Percentiles rank a stretch among this genome's conserved stretches.
Conservation (phyloP, 768 basidiomycete genomes). For the Cantharellus cinnabarinus region DNA sequence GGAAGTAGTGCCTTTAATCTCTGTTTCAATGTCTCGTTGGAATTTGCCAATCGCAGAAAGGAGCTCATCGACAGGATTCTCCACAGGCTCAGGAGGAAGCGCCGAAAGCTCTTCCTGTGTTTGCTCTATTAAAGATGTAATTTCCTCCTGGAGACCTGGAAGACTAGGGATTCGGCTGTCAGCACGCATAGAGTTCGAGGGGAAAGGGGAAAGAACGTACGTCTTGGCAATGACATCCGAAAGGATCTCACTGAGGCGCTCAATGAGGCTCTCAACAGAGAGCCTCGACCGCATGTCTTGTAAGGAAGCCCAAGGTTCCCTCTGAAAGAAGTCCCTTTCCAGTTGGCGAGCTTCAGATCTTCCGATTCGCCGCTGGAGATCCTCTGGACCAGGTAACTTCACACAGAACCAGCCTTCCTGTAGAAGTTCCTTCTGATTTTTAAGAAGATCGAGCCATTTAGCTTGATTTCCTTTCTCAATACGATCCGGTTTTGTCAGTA, state of each 20-base stretch:
- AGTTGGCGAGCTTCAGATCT: conserved; percentile 38
- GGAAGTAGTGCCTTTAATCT: background rate
- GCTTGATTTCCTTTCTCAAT: conserved; percentile 35
- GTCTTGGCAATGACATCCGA: conserved; percentile 35
- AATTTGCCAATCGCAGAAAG: background rate
- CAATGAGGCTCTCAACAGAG: conserved; percentile 20
- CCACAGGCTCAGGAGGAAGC: too few species aligned
- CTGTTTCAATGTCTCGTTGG: background rate
- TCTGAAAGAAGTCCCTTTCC: conserved; percentile 36
- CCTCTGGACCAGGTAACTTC: conserved; percentile 31
- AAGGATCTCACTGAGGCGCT: conserved; percentile 35
- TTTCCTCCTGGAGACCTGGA: background rate
- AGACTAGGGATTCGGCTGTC: too few species aligned
- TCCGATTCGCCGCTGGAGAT: conserved; percentile 29
- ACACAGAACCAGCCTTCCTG: conserved; percentile 41
- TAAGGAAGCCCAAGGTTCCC: conserved; percentile 6
- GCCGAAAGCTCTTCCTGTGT: too few species aligned
- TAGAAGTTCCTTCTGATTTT: conserved; percentile 18
- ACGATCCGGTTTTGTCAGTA: conserved; percentile 55
- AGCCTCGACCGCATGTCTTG: background rate
- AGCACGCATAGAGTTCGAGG: too few species aligned
- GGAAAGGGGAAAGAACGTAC: conserved; percentile 24
- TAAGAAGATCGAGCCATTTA: conserved; percentile 26
- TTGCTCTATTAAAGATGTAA: background rate
- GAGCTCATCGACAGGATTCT: background rate